Evolutionary conservation across 129 eudicot genomes (phyloP), one percentile per base, ranked within the genome.

Genomic region (Sambucus nigra): DNA sequence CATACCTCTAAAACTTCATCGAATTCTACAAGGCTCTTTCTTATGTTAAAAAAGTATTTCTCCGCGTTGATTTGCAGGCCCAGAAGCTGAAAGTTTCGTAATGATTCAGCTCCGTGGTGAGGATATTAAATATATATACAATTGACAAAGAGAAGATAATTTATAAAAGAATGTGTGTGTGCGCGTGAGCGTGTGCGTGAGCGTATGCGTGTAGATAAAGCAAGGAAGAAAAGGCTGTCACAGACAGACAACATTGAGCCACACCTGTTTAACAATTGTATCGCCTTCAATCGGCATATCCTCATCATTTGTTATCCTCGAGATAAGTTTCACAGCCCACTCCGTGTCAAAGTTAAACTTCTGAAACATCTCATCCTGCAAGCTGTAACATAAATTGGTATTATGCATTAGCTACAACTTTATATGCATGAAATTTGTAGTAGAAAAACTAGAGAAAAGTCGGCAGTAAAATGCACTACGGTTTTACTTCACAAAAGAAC

Each of bases 341-440:
- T 80, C 91, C 31, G 84, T 83, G 68, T 92, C 96, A 69, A 92
- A 82, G 62, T 86, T 86, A 75, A 92, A 92, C 72, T 92, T 92
- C 67, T 92, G 94, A 76, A 92, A 92, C 84, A 92, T 92, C 70
- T 92, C 99, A 75, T 92, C 99, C 78, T 92, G 96, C 83, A 92
- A 78, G 87, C 99, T 92, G 78, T 46, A 59, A 61, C 39, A 80
- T 57, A 46, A 54, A 53, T 14, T 29, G 42, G 53, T 27, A 23
- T 12, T 64, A 38, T 29, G 55, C 19, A 60, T 24, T 16, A 4
- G 24, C 42, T 20, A 19, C 5, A 14, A 22, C 50, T 29, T 53
- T 62, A 49, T 35, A 35, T 35, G 13, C 4, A 8, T 35, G 13
- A 2, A 35, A 35, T 35, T 35, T 8, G 9, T 35, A 35, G 2